Evolutionary conservation across 441 rosid genomes (phyloP).

Genomic region (Populus hybrid): DNA sequence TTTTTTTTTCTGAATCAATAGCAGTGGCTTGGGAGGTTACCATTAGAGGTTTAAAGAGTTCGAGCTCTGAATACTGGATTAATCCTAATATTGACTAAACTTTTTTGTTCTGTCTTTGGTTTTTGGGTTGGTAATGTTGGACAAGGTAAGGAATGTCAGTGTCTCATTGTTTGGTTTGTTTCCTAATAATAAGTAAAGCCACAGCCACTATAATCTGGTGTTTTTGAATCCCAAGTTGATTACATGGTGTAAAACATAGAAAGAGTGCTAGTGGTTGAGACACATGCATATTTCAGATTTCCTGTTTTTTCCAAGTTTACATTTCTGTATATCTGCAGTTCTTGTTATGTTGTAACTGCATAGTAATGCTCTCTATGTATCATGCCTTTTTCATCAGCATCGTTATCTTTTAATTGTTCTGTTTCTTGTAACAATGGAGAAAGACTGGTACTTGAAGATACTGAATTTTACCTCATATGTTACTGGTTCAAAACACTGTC

Average conservation of each 20-base stretch:
- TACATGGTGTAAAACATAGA: background rate
- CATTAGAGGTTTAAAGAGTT: background rate
- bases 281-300: background rate
- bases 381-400: background rate
- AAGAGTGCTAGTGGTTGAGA: background rate
- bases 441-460: background rate
- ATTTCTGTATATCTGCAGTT: background rate
- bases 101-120: background rate
- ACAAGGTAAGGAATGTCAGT: background rate
- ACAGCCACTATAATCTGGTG: background rate
- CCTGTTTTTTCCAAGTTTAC: background rate
- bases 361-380: background rate
- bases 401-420: background rate
- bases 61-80: background rate
- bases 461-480: background rate
- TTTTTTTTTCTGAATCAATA: background rate
- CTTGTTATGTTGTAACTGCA: background rate
- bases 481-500: background rate
- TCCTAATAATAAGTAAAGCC: background rate
- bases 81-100: background rate
- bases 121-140: background rate
- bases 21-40: background rate
- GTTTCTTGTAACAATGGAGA: slow-evolving; percentile 1
- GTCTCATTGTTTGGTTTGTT: background rate
- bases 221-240: background rate